A percentile compares a stretch with the other conserved stretches of the same genome.
phyloP scores from a whole-genome alignment of 1,284 basidiomycete species.

The Phylloboletellus chloephorus region DNA sequence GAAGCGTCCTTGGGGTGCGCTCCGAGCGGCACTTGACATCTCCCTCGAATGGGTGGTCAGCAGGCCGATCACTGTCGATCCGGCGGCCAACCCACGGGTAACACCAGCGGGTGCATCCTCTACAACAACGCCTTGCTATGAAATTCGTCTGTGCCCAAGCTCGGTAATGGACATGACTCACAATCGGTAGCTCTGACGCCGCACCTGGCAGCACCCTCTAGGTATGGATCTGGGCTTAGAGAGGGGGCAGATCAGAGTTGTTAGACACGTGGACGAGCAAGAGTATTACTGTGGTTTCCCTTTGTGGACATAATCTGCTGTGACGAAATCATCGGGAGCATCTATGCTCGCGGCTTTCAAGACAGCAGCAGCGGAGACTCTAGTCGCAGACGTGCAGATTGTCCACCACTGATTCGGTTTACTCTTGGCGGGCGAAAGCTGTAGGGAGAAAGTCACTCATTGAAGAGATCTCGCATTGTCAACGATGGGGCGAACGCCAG shows the following conservation, averaged over 20 bases:
- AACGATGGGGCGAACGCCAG: conserved; percentile 54
- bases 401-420: conserved; percentile 57
- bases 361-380: conserved; percentile 53
- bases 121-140: conserved; percentile 61
- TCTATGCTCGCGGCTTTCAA: conserved; percentile 49
- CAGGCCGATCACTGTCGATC: conserved; percentile 73
- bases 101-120: conserved; percentile 86
- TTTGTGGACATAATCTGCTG: conserved; percentile 69
- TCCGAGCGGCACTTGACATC: conserved; percentile 51
- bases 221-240: conserved; percentile 77
- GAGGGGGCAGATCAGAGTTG: conserved; percentile 32
- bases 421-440: conserved; percentile 44
- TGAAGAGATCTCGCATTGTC: conserved; percentile 37
- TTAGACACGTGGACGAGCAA: conserved; percentile 12
- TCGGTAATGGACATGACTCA: conserved; percentile 25
- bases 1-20: conserved; percentile 26
- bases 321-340: conserved; percentile 63
- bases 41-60: conserved; percentile 71
- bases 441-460: neutral
- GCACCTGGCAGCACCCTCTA: conserved; percentile 62
- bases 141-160: conserved; percentile 8
- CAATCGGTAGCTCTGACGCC: conserved; percentile 58
- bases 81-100: conserved; percentile 68
- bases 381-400: conserved; percentile 63
- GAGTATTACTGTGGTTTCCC: conserved; percentile 72